Evolutionary conservation across 2,329 filamentous ascomycete species (phyloP).

Genomic region (Fusarium sp.): DNA sequence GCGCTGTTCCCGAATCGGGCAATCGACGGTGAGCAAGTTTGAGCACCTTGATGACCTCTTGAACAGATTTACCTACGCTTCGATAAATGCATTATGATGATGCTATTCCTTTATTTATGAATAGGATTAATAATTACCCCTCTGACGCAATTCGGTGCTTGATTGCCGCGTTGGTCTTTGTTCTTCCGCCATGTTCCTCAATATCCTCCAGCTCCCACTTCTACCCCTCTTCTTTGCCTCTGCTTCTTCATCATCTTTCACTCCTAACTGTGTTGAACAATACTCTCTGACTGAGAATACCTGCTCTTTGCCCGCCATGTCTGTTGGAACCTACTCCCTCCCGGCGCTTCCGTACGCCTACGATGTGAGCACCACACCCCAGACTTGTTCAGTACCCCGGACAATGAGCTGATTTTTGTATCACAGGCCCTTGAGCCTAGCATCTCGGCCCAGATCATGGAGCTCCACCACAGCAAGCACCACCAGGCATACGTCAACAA

Average conservation of each 20-base stretch:
- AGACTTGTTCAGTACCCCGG: not conserved
- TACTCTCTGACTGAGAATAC: conserved; percentile 2
- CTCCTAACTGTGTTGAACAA: conserved; percentile 11
- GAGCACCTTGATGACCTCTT: conserved; percentile 38
- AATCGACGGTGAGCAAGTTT: conserved; percentile 46
- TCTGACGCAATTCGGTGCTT: conserved; percentile 34
- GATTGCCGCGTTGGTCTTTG: not conserved
- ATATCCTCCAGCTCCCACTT: conserved; percentile 1
- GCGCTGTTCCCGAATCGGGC: conserved; percentile 43
- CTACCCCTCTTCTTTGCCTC: conserved; percentile 35
- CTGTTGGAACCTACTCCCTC: conserved; percentile 65
- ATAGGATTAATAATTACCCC: conserved; percentile 11
- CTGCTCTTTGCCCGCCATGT: conserved; percentile 46
- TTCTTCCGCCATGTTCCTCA: conserved; percentile 20
- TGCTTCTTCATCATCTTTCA: not conserved
- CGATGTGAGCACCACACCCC: conserved; percentile 63
- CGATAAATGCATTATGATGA: not conserved
- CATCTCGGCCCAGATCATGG: conserved; percentile 84
- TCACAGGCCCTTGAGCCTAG: conserved; percentile 75
- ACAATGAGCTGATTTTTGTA: conserved; percentile 4
- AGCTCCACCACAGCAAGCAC: conserved; percentile 83
- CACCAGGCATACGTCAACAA: conserved; percentile 84
- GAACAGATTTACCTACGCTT: conserved; percentile 12
- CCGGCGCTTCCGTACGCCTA: conserved; percentile 77
- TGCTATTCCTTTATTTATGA: not conserved